Base-by-base conservation (phyloP, 2,329 filamentous ascomycete species). In the Cordyceps pruinosa region DNA sequence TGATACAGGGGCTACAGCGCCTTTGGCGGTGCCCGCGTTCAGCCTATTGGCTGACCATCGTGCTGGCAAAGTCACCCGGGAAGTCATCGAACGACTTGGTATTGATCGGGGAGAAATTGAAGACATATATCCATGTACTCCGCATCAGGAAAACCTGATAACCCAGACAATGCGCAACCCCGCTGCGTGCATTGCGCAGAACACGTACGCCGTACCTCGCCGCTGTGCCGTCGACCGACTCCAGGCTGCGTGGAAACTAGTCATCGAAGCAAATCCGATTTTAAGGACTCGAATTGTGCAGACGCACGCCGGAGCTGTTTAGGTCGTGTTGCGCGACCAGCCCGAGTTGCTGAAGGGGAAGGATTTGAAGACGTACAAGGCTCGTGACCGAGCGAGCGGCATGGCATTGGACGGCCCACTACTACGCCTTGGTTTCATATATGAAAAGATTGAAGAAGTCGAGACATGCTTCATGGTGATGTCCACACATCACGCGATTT, bases 231-330 rank as follows among this genome's bases (percentile, higher is more conserved):
- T 54, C 6, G n/a, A 17, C 28, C 19, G 23, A 26, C 10, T 76
- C 15, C 63, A 68, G 19, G 62, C 63, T 1, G 73, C 74, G 2
- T 75, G 75, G 50, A 66, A 71, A 19, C 17, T 57, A 3, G 68
- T 68, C 5, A 64, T 69, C 5, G 57, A 47, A 8, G 65, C 66
- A 34, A 68, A 64, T 47, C 59, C 70, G 4, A 73, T 76, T 37
- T 65, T 76, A 19, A 69, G 75, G n/a, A 74, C 73, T 1, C 70
- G 73, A 41, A 73, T 77, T 46, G 66, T 75, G 2, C 72, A 76
- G 35, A 64, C 71, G 2, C 65, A 70, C 1, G 63, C 65, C 4
- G 64, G 65, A 23, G 71, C 73, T 5, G 65, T 73, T 61, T 73
- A 76, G 59, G 71, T 73, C 1, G 70, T 76, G 15, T 62, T 75